A percentile compares a stretch with the other conserved stretches of the same genome.
phyloP scores from a whole-genome alignment of 2,329 filamentous ascomycete species.

The Zymoseptoria pseudotritici region DNA sequence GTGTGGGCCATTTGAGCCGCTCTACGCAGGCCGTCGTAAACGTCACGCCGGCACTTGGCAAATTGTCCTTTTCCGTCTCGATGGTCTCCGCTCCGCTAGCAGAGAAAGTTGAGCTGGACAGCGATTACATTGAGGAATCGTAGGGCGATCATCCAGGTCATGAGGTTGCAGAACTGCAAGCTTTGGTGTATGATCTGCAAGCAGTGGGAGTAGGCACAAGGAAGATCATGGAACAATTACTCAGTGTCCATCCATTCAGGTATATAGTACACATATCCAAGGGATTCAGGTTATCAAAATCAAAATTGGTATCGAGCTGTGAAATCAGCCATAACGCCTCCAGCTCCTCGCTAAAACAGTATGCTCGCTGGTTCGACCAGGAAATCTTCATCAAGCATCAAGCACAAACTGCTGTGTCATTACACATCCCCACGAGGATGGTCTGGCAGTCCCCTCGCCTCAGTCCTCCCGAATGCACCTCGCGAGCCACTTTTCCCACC shows the following conservation, averaged over 20 bases:
- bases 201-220: no score
- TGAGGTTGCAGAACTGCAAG: no score
- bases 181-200: no score
- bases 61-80: no score
- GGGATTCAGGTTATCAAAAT: background rate
- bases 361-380: background rate
- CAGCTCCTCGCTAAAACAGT: conserved; percentile 11
- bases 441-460: background rate
- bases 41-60: no score
- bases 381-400: conserved; percentile 1
- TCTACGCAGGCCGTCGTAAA: background rate
- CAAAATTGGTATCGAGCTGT: background rate
- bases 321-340: conserved; percentile 2
- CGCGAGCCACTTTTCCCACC: conserved; percentile 54
- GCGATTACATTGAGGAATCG: no score
- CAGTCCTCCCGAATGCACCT: conserved; percentile 20
- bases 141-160: no score
- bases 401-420: background rate
- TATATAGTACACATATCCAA: background rate
- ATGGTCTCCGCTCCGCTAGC: no score
- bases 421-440: no score
- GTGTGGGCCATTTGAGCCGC: no score
- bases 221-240: no score
- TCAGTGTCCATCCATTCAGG: background rate
- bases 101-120: no score